Conservation (phyloP, 116 monocot species). For the Iris pallida region DNA sequence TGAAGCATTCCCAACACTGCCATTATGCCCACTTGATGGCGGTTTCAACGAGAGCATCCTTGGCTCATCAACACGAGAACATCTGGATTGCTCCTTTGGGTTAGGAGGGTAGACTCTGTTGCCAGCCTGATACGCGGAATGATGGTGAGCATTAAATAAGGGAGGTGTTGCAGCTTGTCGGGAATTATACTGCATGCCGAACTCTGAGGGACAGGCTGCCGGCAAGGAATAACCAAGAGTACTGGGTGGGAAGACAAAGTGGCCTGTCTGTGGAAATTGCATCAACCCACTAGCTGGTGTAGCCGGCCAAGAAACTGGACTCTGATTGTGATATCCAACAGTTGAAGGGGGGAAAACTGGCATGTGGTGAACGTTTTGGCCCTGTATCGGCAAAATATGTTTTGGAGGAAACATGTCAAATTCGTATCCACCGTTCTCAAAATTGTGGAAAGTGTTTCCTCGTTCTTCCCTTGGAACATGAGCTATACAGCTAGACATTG, state of each 20-base stretch:
- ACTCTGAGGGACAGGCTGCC: constrained; percentile 28
- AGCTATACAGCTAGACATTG: constrained; percentile 5
- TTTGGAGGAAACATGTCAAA: constrained; percentile 12
- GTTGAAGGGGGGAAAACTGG: constrained; percentile 32
- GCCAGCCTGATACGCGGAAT: constrained; percentile 13
- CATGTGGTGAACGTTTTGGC: constrained; percentile 43
- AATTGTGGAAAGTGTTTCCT: constrained; percentile 3
- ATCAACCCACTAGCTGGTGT: constrained; percentile 34
- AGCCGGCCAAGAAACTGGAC: constrained; percentile 30
- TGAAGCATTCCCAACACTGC: constrained; percentile 5
- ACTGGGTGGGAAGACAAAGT: constrained; percentile 41
- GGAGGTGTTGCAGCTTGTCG: constrained; percentile 25
- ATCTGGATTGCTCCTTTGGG: constrained; percentile 19
- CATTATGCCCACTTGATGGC: constrained; percentile 13
- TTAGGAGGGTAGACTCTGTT: constrained; percentile 18
- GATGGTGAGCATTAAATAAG: constrained; percentile 16
- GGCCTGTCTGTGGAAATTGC: constrained; percentile 44
- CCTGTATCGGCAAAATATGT: constrained; percentile 25
- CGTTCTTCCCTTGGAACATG: constrained; percentile 17
- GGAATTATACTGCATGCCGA: constrained; percentile 31
- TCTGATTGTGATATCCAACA: constrained; percentile 32
- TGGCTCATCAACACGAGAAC: constrained; percentile 5
- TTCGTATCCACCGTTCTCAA: constrained; percentile 19
- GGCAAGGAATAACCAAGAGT: constrained; percentile 47
- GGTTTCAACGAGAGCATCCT: constrained; percentile 13